A percentile compares a stretch with the other conserved stretches of the same genome.
Conservation (phyloP, 2,329 filamentous ascomycete genomes). For the Ophidiomyces ophidiicola region DNA sequence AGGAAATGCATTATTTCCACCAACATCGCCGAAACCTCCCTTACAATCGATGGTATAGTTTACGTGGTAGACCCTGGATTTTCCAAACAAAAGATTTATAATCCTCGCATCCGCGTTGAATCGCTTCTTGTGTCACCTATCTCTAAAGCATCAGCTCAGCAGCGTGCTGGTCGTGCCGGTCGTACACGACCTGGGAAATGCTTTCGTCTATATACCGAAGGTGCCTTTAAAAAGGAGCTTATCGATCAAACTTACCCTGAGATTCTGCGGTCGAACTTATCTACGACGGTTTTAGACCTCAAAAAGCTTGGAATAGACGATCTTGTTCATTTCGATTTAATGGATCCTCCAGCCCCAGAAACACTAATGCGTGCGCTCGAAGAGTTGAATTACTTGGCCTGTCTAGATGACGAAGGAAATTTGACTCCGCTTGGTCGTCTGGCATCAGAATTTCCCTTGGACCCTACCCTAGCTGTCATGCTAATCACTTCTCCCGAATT, state of each 20-base stretch:
- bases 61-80: constrained; percentile 99
- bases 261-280: constrained; percentile 84
- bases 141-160: constrained; percentile 92
- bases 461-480: constrained; percentile 92
- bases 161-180: constrained; percentile 96
- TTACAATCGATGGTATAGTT: constrained; percentile 97
- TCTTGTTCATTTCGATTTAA: constrained; percentile 93
- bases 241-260: constrained; percentile 97
- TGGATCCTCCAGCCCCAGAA: constrained; percentile 96
- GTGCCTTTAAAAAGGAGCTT: constrained; percentile 91
- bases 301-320: constrained; percentile 96
- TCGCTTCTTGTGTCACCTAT: constrained; percentile 96
- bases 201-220: constrained; percentile 91
- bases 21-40: constrained; percentile 93
- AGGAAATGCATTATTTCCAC: constrained; percentile 89
- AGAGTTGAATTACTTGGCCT: constrained; percentile 93
- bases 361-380: constrained; percentile 96
- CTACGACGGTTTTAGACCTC: constrained; percentile 87
- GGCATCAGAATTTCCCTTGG: constrained; percentile 89
- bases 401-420: constrained; percentile 90
- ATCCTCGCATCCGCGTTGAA: constrained; percentile 89
- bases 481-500: constrained; percentile 95
- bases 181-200: constrained; percentile 97
- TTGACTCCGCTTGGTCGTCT: constrained; percentile 73
- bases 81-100: constrained; percentile 99